These are phyloP conservation scores for Trypanosoma mega DNA, from an alignment of 208 protist species.

Conservation along the genomic window DNA sequence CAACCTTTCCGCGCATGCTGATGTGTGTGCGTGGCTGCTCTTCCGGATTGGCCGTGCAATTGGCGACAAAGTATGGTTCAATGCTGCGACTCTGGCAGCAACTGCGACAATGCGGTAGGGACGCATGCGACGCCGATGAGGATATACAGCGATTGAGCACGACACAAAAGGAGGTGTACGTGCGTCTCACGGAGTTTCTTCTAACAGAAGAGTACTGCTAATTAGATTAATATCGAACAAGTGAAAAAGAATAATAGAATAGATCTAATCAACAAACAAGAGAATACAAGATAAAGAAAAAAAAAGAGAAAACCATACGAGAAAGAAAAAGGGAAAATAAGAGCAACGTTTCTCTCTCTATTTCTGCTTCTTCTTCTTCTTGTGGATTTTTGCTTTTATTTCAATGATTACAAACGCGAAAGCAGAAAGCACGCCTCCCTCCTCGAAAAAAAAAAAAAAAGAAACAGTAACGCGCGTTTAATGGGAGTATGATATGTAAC, in stretches of 20 bases:
- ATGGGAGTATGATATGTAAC: no score
- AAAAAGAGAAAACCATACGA: no score
- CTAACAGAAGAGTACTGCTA: constrained; percentile 61
- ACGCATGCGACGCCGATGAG: constrained; percentile 50
- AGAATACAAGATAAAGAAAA: no score
- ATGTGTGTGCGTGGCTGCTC: constrained; percentile 79
- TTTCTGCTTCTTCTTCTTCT: neutral
- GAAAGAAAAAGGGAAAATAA: neutral
- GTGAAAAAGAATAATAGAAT: no score
- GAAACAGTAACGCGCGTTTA: no score
- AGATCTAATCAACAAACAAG: no score
- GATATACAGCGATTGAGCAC: constrained; percentile 46
- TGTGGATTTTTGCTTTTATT: constrained; percentile 1
- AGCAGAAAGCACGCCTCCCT: neutral
- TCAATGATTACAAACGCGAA: neutral
- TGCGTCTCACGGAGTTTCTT: constrained; percentile 74
- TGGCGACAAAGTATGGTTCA: constrained; percentile 57
- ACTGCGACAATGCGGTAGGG: constrained; percentile 33
- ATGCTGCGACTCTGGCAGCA: constrained; percentile 44
- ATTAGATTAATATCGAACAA: neutral
- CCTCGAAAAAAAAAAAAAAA: no score
- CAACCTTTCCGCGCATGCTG: constrained; percentile 73
- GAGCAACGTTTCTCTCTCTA: neutral
- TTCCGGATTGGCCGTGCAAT: constrained; percentile 35
- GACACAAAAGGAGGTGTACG: constrained; percentile 63